These are phyloP conservation scores for Pseudomassariella vexata DNA, from an alignment of 2,329 filamentous ascomycete species.

Conservation along the genomic window DNA sequence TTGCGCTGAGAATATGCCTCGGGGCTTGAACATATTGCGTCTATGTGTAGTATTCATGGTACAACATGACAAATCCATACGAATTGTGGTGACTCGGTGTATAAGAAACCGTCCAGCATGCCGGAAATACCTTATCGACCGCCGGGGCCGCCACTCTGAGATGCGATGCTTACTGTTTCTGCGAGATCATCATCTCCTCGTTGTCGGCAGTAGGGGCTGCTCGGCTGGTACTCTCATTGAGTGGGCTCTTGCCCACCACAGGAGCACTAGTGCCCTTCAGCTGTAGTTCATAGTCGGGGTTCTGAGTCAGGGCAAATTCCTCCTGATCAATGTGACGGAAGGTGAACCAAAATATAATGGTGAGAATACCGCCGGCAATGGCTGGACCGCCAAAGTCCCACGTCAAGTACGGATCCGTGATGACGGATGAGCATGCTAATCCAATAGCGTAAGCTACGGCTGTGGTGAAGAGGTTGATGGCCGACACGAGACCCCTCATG, in stretches of 20 bases:
- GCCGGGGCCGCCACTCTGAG: too few relatives aligned
- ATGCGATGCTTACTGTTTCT: constrained; percentile 26
- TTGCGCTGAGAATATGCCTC: too few relatives aligned
- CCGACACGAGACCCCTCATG: constrained; percentile 45
- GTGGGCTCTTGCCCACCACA: constrained; percentile 36
- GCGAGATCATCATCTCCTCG: constrained; percentile 28
- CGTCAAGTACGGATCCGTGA: constrained; percentile 42
- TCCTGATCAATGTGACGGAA: constrained; percentile 41
- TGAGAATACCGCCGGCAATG: constrained; percentile 37
- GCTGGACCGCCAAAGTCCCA: constrained; percentile 44
- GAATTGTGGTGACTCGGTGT: too few relatives aligned
- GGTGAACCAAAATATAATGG: constrained; percentile 38
- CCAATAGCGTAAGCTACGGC: constrained; percentile 40
- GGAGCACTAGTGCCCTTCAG: constrained; percentile 30
- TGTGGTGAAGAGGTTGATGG: constrained; percentile 41
- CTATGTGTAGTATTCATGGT: too few relatives aligned
- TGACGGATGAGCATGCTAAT: constrained; percentile 36
- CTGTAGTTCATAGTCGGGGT: constrained; percentile 29
- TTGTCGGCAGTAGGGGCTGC: constrained; percentile 25
- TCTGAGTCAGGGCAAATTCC: constrained; percentile 34
- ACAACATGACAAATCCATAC: too few relatives aligned
- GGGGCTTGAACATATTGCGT: too few relatives aligned
- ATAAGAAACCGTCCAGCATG: too few relatives aligned
- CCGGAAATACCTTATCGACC: too few relatives aligned
- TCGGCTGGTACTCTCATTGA: constrained; percentile 23